Base-by-base conservation (phyloP, 225 moss, liverwort and hornwort genomes). In the Physcomitrium patens region DNA sequence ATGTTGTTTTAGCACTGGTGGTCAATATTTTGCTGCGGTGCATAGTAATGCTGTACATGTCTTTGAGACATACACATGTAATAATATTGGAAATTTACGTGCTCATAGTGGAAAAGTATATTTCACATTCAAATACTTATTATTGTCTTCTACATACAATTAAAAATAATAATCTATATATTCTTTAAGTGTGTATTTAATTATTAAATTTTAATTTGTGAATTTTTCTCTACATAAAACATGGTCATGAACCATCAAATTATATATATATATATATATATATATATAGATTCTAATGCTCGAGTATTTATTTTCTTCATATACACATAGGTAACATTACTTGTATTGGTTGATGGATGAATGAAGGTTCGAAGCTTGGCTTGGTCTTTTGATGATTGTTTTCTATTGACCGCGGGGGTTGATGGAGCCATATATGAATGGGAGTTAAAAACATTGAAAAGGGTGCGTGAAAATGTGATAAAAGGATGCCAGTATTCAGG, bases 371-470 rank as follows among this genome's bases (percentile, higher is more conserved):
- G 82, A 52, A 87, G 89, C 69, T 74, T 97, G 46, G 87, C 91
- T 72, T 97, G 96, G 96, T 97, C 96, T 9, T 80, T 80, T 11
- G 92, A 97, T 63, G 94, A 97, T 71, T 86, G 80, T 26, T 76
- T 81, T 45, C 80, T 97, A 70, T 77, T 94, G 11, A 92, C 91
- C 16, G 91, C 91, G 0, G 96, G 94, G 17, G 50, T 97, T 23
- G 96, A 97, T 47, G 96, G 96, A 11, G 92, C 96, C 26, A 78
- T 97, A 46, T 97, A 94, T 68, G 92, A 97, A 52, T 97, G 96
- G 96, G 91, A 92, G 67, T 76, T 97, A 7, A 87, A 85, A 60
- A 88, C 75, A 13, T 81, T 91, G 15, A 94, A 93, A 72, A 86
- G 96, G 0, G 71, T 88, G 0, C 86, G 94, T 12, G 94, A 97